These are phyloP conservation scores for Alliaria petiolata DNA, from an alignment of 345 rosid species.

Conservation along the genomic window DNA sequence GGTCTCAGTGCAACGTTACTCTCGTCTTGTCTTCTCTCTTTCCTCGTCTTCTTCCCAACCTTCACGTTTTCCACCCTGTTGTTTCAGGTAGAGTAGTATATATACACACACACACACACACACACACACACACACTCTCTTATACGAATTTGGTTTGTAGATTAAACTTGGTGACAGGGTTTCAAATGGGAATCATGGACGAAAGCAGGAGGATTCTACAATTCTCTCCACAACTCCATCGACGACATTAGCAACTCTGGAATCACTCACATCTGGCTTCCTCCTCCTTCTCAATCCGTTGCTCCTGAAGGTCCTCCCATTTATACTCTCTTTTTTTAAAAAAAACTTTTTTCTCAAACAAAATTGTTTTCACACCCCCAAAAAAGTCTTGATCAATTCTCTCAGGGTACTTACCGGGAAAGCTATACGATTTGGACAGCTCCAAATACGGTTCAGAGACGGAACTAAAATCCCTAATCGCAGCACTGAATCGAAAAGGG, in stretches of 20 bases:
- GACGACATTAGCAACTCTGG: constrained; percentile 65
- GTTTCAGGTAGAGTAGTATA: constrained; percentile 38
- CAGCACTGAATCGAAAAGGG: constrained; percentile 46
- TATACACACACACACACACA: too few species aligned
- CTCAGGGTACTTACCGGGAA: constrained; percentile 85
- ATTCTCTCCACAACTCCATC: constrained; percentile 48
- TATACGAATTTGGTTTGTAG: background rate
- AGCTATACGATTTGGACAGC: constrained; percentile 66
- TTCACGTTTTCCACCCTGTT: constrained; percentile 42
- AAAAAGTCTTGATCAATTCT: background rate
- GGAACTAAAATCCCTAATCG: constrained; percentile 52
- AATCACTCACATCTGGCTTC: constrained; percentile 90
- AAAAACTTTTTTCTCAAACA: background rate
- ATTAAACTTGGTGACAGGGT: constrained; percentile 36
- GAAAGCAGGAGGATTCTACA: constrained; percentile 79
- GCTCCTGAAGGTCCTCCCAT: constrained; percentile 47
- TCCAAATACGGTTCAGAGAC: constrained; percentile 67
- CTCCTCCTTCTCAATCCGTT: constrained; percentile 85
- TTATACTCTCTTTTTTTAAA: background rate
- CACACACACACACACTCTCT: too few species aligned
- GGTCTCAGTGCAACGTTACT: constrained; percentile 10
- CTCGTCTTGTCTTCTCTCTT: constrained; percentile 21
- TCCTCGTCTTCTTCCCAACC: constrained; percentile 30
- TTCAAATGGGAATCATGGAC: constrained; percentile 88
- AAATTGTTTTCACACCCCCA: background rate